Conservation (phyloP, 768 basidiomycete species). For the Phlebiopsis gigantea region DNA sequence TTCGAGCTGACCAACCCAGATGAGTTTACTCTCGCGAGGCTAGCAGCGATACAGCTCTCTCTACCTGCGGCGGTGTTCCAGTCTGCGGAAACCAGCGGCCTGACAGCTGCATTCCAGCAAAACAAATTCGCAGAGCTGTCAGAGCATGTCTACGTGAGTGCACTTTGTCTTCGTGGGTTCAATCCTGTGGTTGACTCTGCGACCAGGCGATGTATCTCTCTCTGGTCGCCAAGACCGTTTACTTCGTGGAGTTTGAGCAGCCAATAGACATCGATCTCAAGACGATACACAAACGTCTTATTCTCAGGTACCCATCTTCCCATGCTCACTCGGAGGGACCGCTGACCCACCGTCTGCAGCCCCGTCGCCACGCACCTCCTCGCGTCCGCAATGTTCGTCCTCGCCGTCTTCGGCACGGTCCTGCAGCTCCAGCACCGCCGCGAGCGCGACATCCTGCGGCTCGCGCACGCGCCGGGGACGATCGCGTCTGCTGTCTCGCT, state of each 20-base stretch:
- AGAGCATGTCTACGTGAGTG: conserved; percentile 45
- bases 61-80: conserved; percentile 50
- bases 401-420: conserved; percentile 38
- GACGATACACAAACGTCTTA: conserved; percentile 42
- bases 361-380: conserved; percentile 11
- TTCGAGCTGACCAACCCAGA: conserved; percentile 37
- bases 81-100: conserved; percentile 34
- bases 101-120: conserved; percentile 32
- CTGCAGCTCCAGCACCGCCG: conserved; percentile 43
- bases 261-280: conserved; percentile 36
- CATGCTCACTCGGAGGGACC: conserved; percentile 30
- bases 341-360: conserved; percentile 13
- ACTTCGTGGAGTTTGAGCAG: conserved; percentile 36
- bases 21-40: conserved; percentile 31
- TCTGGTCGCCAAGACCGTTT: conserved; percentile 45
- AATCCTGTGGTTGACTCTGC: not conserved
- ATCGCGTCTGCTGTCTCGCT: conserved; percentile 53
- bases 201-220: conserved; percentile 41
- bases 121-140: conserved; percentile 34
- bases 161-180: no score
- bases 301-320: conserved; percentile 36
- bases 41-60: conserved; percentile 41
- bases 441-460: conserved; percentile 38
- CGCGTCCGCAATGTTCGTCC: conserved; percentile 33
- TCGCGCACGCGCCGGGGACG: conserved; percentile 45